Evolutionary conservation across 169 alveolate species (phyloP).

Genomic region (Plasmodium cynomolgi): DNA sequence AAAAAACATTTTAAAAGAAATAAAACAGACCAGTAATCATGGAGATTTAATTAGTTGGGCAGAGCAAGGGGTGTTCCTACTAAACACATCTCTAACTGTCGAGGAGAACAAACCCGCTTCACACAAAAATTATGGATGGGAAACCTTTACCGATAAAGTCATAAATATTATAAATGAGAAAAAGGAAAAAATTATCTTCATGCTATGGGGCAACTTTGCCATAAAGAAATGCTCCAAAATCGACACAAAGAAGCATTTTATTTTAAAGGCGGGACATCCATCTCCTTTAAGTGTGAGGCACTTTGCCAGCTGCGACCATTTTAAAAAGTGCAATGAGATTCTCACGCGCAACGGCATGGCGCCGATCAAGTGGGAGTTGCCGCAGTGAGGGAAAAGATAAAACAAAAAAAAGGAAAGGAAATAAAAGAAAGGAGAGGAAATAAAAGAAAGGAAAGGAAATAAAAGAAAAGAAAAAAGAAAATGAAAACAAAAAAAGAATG

Average conservation of each 20-base stretch:
- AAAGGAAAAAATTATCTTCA: slow-evolving; percentile 89
- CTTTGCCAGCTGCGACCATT: slow-evolving; percentile 87
- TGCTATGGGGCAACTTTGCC: slow-evolving; percentile 96
- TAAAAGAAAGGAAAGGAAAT: not conserved
- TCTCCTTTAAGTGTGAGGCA: slow-evolving; percentile 92
- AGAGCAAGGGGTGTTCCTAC: slow-evolving; percentile 96
- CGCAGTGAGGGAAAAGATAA: slow-evolving; percentile 54
- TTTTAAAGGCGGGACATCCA: slow-evolving; percentile 97
- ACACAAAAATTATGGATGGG: slow-evolving; percentile 91
- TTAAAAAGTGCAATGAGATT: slow-evolving; percentile 87
- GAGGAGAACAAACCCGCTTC: slow-evolving; percentile 72
- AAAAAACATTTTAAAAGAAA: slow-evolving; percentile 95
- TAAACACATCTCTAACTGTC: slow-evolving; percentile 97
- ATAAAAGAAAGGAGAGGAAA: not conserved
- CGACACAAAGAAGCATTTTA: slow-evolving; percentile 90
- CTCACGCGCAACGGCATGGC: slow-evolving; percentile 76
- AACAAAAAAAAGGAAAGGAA: not conserved
- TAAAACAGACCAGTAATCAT: slow-evolving; percentile 88
- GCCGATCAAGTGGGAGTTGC: slow-evolving; percentile 85
- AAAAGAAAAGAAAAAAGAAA: not conserved
- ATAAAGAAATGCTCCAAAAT: slow-evolving; percentile 91
- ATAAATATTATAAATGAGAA: slow-evolving; percentile 87
- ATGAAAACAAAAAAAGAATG: not conserved
- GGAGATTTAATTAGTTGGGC: slow-evolving; percentile 99
- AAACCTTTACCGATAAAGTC: slow-evolving; percentile 90